These are phyloP conservation scores for Candida jianshihensis DNA, from an alignment of 805 yeast genomes.

Conservation along the genomic window DNA sequence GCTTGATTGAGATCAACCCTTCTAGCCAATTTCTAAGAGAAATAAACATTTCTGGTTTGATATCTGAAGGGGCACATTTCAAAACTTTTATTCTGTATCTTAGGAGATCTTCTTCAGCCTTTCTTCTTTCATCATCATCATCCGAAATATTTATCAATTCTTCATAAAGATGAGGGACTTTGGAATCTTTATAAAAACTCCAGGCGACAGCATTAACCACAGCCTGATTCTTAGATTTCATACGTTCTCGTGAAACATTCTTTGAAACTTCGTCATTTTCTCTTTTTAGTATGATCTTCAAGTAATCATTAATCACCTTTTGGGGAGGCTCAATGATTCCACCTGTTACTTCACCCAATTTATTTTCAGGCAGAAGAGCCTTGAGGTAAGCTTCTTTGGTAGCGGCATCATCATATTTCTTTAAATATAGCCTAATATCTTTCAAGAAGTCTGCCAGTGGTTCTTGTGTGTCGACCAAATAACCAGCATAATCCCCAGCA, in stretches of 20 bases:
- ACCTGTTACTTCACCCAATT: constrained; percentile 46
- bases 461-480: constrained; percentile 35
- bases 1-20: constrained; percentile 66
- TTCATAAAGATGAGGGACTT: constrained; percentile 47
- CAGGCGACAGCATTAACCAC: constrained; percentile 36
- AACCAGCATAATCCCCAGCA: constrained; percentile 36
- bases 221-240: constrained; percentile 23
- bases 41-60: constrained; percentile 31
- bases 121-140: constrained; percentile 54
- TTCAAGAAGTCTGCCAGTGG: constrained; percentile 42
- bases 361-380: constrained; percentile 48
- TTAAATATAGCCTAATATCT: constrained; percentile 40
- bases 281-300: constrained; percentile 30
- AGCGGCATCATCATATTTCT: constrained; percentile 22
- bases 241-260: constrained; percentile 38
- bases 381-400: constrained; percentile 43
- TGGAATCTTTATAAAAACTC: constrained; percentile 42
- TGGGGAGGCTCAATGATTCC: constrained; percentile 39
- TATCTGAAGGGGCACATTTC: constrained; percentile 39
- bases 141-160: constrained; percentile 49
- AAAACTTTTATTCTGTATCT: constrained; percentile 50
- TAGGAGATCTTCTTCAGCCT: constrained; percentile 53
- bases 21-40: constrained; percentile 51
- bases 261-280: constrained; percentile 38
- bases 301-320: constrained; percentile 37